Evolutionary conservation across 1,284 basidiomycete genomes (phyloP).

Genomic region (Moniliophthora roreri): DNA sequence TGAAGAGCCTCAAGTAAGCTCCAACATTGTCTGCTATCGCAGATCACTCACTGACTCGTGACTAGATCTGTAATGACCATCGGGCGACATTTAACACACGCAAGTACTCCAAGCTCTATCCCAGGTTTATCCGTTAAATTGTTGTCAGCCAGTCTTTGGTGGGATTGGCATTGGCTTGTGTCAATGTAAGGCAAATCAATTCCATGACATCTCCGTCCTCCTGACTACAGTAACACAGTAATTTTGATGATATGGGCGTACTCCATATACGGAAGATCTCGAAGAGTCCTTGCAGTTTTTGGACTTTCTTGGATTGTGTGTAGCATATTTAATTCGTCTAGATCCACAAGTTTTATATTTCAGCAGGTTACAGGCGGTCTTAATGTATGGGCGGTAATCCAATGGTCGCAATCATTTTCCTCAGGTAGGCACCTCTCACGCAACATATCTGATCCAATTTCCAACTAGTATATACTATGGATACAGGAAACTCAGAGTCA

Average conservation of each 20-base stretch:
- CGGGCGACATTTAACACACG: slow-evolving; percentile 4
- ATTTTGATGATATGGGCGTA: slow-evolving; percentile 7
- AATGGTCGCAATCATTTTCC: neutral
- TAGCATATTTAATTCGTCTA: neutral
- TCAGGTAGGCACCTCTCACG: neutral
- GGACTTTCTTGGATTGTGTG: slow-evolving; percentile 4
- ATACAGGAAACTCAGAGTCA: neutral
- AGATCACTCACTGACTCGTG: neutral
- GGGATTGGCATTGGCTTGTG: slow-evolving; percentile 8
- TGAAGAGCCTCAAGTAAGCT: too few species aligned
- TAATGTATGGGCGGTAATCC: neutral
- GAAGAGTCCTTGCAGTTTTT: slow-evolving; percentile 4
- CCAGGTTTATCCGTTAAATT: too few species aligned
- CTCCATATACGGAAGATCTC: slow-evolving; percentile 2
- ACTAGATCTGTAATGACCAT: neutral
- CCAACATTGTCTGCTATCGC: neutral
- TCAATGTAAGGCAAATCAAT: neutral
- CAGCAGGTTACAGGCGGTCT: neutral
- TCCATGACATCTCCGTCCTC: neutral
- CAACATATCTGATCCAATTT: neutral
- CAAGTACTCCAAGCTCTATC: too few species aligned
- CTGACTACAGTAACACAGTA: neutral
- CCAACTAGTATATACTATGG: too few species aligned
- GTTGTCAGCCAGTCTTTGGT: too few species aligned
- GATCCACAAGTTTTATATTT: neutral